Base-by-base conservation (phyloP, 768 basidiomycete genomes). In the Phanerochaete carnosa region DNA sequence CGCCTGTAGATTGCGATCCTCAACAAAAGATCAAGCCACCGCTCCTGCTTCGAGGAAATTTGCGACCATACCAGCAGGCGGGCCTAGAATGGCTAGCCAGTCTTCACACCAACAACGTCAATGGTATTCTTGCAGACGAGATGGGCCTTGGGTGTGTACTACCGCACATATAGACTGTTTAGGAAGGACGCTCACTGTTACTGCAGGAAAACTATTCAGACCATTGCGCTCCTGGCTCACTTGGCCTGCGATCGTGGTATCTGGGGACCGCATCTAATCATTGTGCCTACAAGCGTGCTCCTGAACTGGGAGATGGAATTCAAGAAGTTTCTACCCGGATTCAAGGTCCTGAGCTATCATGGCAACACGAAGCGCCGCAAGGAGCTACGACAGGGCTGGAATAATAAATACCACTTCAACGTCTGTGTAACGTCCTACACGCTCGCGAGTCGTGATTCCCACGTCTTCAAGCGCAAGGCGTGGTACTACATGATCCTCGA, bases 281-380 rank as follows among this genome's bases (percentile, higher is more conserved):
- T 96, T 67, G 91, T 88, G 59, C 97, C 97, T 0, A 92, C 96
- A 11, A 94, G 93, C 58, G 96, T 98, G 19, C 78, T 98, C 45
- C 78, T 96, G 58, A 97, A 97, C 72, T 98, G 95, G 95, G 89
- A 92, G 70, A 90, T 93, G 88, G 95, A 98, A 70, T 97, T 97
- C 77, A 92, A 94, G 71, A 95, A 95, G 71, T 97, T 98, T 72
- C 80, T 94, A 0, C 95, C 95, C 0, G 90, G 91, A 1, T 94
- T 95, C 75, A 86, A 83, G 61, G 85, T 90, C 55, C 73, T 97
- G 35, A 90, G 90, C 69, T 99, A 98, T 70, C 92, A 98, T 68
- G 97, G 97, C 28, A 85, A 80, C 50, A 87, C 89, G 37, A 94
- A 94, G 70, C 91, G 93, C 37, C 86, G 94, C 50, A 94, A 93